Conservation (phyloP, 345 rosid genomes). For the Hibiscus mutabilis region DNA sequence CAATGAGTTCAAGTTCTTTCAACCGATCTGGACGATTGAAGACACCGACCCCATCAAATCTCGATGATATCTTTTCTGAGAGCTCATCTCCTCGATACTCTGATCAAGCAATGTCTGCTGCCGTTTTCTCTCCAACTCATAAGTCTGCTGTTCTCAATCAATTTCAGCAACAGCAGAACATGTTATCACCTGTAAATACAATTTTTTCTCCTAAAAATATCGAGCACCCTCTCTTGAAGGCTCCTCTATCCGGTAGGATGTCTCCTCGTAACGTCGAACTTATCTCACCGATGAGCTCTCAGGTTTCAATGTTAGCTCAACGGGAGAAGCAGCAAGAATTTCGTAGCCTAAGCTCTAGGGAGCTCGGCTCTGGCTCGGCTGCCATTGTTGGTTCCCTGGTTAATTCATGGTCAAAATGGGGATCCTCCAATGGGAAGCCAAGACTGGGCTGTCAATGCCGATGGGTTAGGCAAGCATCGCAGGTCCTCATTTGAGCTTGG, state of each 20-base stretch:
- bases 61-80: conserved; percentile 67
- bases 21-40: conserved; percentile 70
- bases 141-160: conserved; percentile 54
- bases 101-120: conserved; percentile 44
- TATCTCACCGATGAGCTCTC: conserved; percentile 60
- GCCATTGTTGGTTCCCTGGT: conserved; percentile 56
- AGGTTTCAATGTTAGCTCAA: conserved; percentile 65
- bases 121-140: conserved; percentile 57
- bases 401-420: conserved; percentile 75
- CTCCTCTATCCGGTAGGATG: conserved; percentile 71
- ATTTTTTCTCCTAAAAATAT: conserved; percentile 48
- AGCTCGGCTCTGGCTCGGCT: conserved; percentile 47
- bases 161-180: conserved; percentile 61
- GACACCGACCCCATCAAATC: conserved; percentile 69
- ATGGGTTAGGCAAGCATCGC: conserved; percentile 39
- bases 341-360: conserved; percentile 65
- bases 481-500: conserved; percentile 48
- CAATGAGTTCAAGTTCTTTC: conserved; percentile 42
- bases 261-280: conserved; percentile 83
- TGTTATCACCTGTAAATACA: conserved; percentile 77
- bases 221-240: conserved; percentile 55
- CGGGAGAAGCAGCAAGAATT: conserved; percentile 59
- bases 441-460: conserved; percentile 56
- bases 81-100: conserved; percentile 56
- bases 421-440: conserved; percentile 70